Base-by-base conservation (phyloP, 306 rosid species). In the Inga laurina region DNA sequence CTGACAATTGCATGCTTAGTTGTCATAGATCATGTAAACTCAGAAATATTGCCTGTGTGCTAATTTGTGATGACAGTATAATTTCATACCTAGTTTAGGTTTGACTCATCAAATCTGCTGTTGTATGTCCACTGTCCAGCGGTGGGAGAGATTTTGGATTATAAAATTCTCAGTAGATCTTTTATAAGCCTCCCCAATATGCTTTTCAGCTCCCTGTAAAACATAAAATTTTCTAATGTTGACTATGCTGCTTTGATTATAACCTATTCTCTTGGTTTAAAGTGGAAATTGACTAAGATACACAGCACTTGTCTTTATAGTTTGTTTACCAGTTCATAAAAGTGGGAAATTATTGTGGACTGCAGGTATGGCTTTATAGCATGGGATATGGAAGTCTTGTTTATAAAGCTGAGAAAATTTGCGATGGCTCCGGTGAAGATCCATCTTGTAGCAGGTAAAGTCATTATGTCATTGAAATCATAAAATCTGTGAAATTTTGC, bases 381-480 rank as follows among this genome's bases (percentile, higher is more conserved):
- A 43, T 88, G 41, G 92, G 90, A 84, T 75, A 94, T 32, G 94
- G 87, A 85, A 91, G 92, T 91, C 93, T 97, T 61, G 85, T 88
- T 37, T 94, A 92, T 78, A 45, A 68, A 14, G 89, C 86, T 45
- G 99, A 92, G 89, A 88, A 90, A 84, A 77, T 97, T 81, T 97
- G 99, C 37, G 99, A 97, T 84, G 85, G 46, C 21, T 86, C 98
- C 8, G 99, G 99, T 11, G 99, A 97, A 91, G 99, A 97, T 85
- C 97, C 97, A 77, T 34, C 85, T 48, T 97, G 99, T 87, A 91
- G 99, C 93, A 94, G 94, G 99, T 91, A 84, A 39, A 89, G 86
- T 59, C 67, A 77, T 59, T 56, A 72, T 46, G 56, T 78, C 54
- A 13, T 56, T 66, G 56, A 75, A 87, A 70, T 54, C 37, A 51